Base-by-base conservation (phyloP, 1,139 yeast genomes). In the Casaregolazyma suthepensis region DNA sequence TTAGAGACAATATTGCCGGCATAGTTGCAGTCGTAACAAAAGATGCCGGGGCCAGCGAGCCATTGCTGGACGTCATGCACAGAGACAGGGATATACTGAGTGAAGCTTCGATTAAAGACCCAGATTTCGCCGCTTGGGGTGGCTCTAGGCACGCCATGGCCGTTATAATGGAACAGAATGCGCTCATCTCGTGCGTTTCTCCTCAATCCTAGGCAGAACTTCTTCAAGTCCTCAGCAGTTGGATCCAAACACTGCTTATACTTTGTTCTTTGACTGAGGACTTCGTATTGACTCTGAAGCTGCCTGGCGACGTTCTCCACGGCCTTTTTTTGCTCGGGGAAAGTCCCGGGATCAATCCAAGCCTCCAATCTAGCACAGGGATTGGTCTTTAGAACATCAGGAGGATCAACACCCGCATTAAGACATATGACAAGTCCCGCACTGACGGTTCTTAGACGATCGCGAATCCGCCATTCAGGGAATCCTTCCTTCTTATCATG, bases 91-190 rank as follows among this genome's bases (percentile, higher is more conserved):
- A 93, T 93, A 67, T 93, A 93, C 71, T 93, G 99, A 1, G 99
- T 93, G 68, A 91, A 94, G 0, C 96, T 96, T 61, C 97, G 75
- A 69, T 93, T 93, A 72, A 93, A 93, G 15, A 94, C 98, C 99
- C 99, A 93, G 20, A 93, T 89, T 66, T 93, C 99, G n/a, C 99
- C 99, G 52, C 91, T 83, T 29, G 90, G 82, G 0, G 99, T 94
- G 0, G 99, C 99, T 61, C 90, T 90, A 0, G 99, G 99, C 1
- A 93, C 99, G 17, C 99, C 99, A 66, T 93, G 99, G 3, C 99
- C 99, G 64, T 93, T 93, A 68, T 94, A 93, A 67, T 94, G 99
- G 69, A 93, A 93, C 52, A 93, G 69, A 10, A 91, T 86, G 53
- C 99, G 77, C 52, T 75, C 78, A 15, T 93, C 98, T 65, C 93